Percentiles rank a stretch among this genome's conserved stretches.
These are phyloP conservation scores for Colletotrichum sp. DNA, from an alignment of 2,329 filamentous ascomycete genomes.

Conservation along the genomic window DNA sequence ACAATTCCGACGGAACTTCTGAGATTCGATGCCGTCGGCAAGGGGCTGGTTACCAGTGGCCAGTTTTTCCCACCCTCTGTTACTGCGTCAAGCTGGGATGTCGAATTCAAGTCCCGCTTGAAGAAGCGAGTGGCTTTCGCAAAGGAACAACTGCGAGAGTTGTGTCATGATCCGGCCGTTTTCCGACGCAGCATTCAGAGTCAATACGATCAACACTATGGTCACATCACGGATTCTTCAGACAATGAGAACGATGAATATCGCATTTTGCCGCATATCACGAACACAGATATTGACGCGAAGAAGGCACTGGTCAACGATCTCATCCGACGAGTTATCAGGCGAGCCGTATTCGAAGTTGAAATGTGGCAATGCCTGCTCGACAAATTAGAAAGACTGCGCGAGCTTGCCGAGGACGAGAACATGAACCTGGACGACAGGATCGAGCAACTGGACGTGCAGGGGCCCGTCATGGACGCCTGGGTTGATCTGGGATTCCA, in stretches of 20 bases:
- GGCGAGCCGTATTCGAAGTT: background rate
- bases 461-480: background rate
- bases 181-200: background rate
- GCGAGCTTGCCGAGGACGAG: background rate
- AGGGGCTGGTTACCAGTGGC: background rate
- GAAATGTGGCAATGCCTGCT: background rate
- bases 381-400: background rate
- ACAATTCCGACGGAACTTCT: background rate
- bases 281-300: background rate
- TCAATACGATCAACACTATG: background rate
- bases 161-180: background rate
- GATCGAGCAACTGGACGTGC: background rate
- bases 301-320: slow-evolving; percentile 10
- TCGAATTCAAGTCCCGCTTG: background rate
- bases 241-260: background rate
- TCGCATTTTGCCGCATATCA: background rate
- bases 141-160: background rate
- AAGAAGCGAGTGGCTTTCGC: background rate
- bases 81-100: background rate
- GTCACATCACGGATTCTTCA: background rate
- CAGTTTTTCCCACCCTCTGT: background rate
- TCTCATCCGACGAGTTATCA: background rate
- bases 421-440: background rate
- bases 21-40: background rate
- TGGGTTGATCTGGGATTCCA: background rate